These are phyloP conservation scores for Inosperma sp. DNA, from an alignment of 768 basidiomycete species.

Conservation along the genomic window DNA sequence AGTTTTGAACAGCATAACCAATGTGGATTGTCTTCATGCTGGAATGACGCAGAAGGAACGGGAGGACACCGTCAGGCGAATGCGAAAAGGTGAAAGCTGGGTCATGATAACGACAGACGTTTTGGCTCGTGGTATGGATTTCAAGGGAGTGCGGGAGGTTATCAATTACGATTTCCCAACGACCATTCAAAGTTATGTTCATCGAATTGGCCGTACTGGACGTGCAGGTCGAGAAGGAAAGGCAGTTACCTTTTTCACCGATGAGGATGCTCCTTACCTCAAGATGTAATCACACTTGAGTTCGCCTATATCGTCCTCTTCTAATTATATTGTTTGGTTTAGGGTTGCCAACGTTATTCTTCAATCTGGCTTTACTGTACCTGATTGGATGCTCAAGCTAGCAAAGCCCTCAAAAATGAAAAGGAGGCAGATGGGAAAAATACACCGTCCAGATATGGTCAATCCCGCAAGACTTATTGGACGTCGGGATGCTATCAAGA, in stretches of 20 bases:
- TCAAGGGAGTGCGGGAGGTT: constrained; percentile 89
- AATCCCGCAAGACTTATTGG: constrained; percentile 68
- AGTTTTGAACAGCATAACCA: constrained; percentile 67
- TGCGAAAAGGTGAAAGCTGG: constrained; percentile 91
- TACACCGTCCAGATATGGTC: constrained; percentile 71
- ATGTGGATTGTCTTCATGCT: constrained; percentile 89
- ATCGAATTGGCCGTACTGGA: constrained; percentile 95
- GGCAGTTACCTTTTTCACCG: constrained; percentile 93
- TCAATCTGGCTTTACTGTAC: constrained; percentile 85
- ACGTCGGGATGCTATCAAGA: constrained; percentile 66
- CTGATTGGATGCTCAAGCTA: constrained; percentile 94
- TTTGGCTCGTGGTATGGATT: constrained; percentile 98
- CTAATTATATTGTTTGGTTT: constrained; percentile 7
- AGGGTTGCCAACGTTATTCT: constrained; percentile 96
- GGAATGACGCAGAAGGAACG: constrained; percentile 85
- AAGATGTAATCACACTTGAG: constrained; percentile 77
- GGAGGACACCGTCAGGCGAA: constrained; percentile 76
- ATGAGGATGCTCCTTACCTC: constrained; percentile 87
- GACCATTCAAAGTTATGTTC: constrained; percentile 92
- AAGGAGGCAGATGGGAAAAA: constrained; percentile 78
- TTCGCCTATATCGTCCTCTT: neutral
- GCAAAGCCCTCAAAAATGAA: constrained; percentile 90
- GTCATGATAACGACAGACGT: constrained; percentile 95
- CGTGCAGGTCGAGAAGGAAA: constrained; percentile 89
- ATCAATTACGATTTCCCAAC: constrained; percentile 98